Percentiles rank a stretch among this genome's conserved stretches.
These are phyloP conservation scores for Aspergillus chevalieri DNA, from an alignment of 2,329 filamentous ascomycete species.

Conservation along the genomic window DNA sequence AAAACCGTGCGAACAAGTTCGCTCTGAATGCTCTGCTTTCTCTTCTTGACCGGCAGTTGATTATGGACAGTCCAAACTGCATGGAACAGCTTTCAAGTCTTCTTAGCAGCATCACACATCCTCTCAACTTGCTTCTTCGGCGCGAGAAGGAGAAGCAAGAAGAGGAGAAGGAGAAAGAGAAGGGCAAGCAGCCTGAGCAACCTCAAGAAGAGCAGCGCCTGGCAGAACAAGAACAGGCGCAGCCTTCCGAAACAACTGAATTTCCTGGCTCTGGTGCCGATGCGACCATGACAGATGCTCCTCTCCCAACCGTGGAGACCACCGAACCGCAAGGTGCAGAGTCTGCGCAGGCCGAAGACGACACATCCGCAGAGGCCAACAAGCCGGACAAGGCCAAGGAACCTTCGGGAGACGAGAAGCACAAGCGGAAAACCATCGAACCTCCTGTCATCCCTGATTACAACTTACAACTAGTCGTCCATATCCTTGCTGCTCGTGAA, in stretches of 20 bases:
- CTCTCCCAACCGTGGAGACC: constrained; percentile 24
- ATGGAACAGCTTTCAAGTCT: constrained; percentile 90
- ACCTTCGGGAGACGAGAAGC: constrained; percentile 41
- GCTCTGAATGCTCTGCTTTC: constrained; percentile 86
- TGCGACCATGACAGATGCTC: constrained; percentile 35
- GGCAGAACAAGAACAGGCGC: constrained; percentile 21
- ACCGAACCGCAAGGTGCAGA: constrained; percentile 22
- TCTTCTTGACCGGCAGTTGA: constrained; percentile 84
- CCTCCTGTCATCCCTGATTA: constrained; percentile 81
- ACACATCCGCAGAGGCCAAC: constrained; percentile 19
- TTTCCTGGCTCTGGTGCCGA: constrained; percentile 25
- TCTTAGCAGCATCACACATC: constrained; percentile 80
- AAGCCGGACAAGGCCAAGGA: constrained; percentile 34
- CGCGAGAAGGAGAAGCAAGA: constrained; percentile 69
- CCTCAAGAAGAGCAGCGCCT: constrained; percentile 11
- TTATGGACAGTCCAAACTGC: constrained; percentile 93
- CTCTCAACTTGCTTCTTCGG: constrained; percentile 73
- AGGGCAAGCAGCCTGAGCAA: constrained; percentile 32
- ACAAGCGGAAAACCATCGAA: constrained; percentile 60
- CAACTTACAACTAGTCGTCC: constrained; percentile 89
- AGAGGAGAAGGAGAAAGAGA: constrained; percentile 26
- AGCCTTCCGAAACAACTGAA: constrained; percentile 21
- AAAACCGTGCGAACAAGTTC: constrained; percentile 76
- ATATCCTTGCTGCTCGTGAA: constrained; percentile 90
- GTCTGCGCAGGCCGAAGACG: constrained; percentile 25